Base-by-base conservation (phyloP, 371 early-diverging fungal genomes). In the Globomyces sp. region DNA sequence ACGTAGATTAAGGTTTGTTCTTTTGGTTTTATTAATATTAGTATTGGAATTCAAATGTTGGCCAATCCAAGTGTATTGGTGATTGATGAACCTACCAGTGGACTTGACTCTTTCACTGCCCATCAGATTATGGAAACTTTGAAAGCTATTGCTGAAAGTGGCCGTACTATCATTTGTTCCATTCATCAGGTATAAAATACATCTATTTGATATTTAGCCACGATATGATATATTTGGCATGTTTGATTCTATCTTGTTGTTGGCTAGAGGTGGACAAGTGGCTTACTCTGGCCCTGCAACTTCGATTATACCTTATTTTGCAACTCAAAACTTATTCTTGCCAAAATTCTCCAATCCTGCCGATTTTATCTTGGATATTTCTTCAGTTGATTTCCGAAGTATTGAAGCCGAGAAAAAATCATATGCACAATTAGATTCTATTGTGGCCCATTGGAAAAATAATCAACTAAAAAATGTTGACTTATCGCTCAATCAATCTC, bases 61-160 rank as follows among this genome's bases (percentile, higher is more conserved):
- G 82, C 87, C 24, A 81, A 80, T 50, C 91, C 91, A 37, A 74
- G 78, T 55, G 71, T 87, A 11, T 69, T 96, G 47, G 95, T 94
- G 75, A 76, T 98, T 59, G 95, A 95, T 72, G 95, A 95, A 69
- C 93, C 95, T 0, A 95, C 95, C 0, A 87, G 89, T 1, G 94
- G 95, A 1, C 76, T 98, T 41, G 97, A 96, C 69, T 67, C 83
- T 34, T 76, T 71, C 9, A 45, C 24, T 47, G 41, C 57, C 3
- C 50, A 57, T 37, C 51, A 65, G 43, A 42, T 55, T 36, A 44
- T 36, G 57, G 60, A 49, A 11, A 36, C 24, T 4, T 43, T 52
- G 36, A 37, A 51, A 4, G 24, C 39, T 5, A 36, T 53, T 9
- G 24, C 50, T 8, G 11, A 58, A 5, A 58, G 41, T 9, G 58